Conservation (phyloP, 805 yeast genomes). For the Hanseniaspora hatyaiensis region DNA sequence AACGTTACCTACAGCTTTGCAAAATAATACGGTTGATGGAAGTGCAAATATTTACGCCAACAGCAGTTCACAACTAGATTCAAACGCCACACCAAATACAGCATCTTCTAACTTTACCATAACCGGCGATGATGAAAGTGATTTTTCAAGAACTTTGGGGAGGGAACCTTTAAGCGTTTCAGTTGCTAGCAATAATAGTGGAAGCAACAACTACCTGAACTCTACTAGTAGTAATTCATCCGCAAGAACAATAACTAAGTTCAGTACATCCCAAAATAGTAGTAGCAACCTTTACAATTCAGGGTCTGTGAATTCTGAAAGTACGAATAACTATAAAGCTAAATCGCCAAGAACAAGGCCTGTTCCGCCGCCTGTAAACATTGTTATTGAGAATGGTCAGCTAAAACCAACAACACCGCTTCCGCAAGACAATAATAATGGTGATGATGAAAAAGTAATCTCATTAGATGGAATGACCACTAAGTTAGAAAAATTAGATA, state of each 20-base stretch:
- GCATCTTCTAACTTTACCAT: constrained; percentile 5
- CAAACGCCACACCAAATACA: constrained; percentile 5
- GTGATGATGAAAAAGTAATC: constrained; percentile 9
- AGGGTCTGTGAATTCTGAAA: background rate
- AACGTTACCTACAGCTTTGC: constrained; percentile 2
- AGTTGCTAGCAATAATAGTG: background rate
- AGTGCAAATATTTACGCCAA: background rate
- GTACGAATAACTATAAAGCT: background rate
- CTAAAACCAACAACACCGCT: constrained; percentile 7
- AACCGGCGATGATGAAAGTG: background rate
- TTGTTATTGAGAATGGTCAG: constrained; percentile 6
- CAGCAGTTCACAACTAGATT: background rate
- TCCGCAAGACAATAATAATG: constrained; percentile 10
- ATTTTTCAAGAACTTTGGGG: background rate
- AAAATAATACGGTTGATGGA: background rate
- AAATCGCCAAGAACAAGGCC: constrained; percentile 16
- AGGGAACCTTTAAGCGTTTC: background rate
- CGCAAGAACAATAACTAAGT: constrained; percentile 8
- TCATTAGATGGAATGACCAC: constrained; percentile 8
- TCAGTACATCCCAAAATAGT: background rate
- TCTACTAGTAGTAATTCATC: constrained; percentile 7
- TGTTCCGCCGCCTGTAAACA: constrained; percentile 16
- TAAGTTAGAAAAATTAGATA: constrained; percentile 8
- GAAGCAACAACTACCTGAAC: background rate
- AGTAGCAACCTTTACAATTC: background rate